Base-by-base conservation (phyloP, 2,329 filamentous ascomycete species). In the Paracorniculantispora psalliotae region DNA sequence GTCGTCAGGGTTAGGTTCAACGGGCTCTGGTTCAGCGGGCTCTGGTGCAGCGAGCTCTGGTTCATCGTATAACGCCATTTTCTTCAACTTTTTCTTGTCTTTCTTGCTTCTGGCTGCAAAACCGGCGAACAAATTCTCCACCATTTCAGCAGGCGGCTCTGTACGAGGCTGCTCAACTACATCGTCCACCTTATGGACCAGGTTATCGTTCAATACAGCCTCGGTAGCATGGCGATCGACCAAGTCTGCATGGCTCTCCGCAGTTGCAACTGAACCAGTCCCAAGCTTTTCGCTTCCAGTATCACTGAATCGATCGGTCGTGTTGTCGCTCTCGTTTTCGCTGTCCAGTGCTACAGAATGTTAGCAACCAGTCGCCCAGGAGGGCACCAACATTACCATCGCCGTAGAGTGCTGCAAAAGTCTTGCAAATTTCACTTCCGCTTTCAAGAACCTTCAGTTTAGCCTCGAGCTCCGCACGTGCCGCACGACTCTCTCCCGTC, bases 401-500 rank as follows among this genome's bases (percentile, higher is more conserved):
- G 9, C 12, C 17, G 12, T 47, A 47, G 4, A 55, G 8, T 4
- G 43, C 46, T 26, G 43, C 55, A 58, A 58, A 41, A 5, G 21
- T n/a, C 47, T 58, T 51, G 55, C 55, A 58, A 10, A 25, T 58
- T 19, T 50, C 35, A 21, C 17, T 33, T 19, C 55, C 55, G 15
- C 26, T 21, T 19, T 44, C 12, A 12, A 58, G 35, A 17, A 44
- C n/a, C 17, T 19, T 30, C 9, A 58, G 5, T n/a, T 58, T 58
- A 3, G 17, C 15, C 47, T 25, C 13, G 7, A 58, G 26, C 26
- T 51, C 26, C 13, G 30, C 25, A 15, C 47, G 55, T 4, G 26
- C 12, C 3, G 23, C 9, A 10, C 37, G 55, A 26, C 26, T 61
- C 1, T 57, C 51, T 1, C 61, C 61, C 4, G 61, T 66, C 33